Evolutionary conservation across 2,329 filamentous ascomycete species (phyloP).

Genomic region (Aspergillus eucalypticola): DNA sequence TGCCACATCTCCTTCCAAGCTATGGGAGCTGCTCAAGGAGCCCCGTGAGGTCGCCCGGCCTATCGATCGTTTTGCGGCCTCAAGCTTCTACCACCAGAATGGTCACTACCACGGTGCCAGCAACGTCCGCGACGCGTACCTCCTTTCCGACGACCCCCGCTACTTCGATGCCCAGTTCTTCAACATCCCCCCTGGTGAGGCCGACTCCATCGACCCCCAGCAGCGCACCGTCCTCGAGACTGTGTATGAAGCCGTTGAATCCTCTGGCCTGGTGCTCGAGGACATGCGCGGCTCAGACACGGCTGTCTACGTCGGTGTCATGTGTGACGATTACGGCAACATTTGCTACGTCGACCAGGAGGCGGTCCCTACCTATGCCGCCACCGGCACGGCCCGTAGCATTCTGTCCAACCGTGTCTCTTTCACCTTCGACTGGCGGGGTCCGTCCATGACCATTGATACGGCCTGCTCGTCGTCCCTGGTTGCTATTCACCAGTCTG

Average conservation of each 20-base stretch:
- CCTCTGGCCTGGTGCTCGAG: conserved; percentile 18
- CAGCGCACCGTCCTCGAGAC: conserved; percentile 33
- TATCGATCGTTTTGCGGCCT: not conserved
- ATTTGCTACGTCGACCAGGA: conserved; percentile 19
- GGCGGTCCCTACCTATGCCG: conserved; percentile 12
- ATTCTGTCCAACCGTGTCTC: conserved; percentile 38
- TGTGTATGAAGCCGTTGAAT: conserved; percentile 43
- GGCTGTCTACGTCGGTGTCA: conserved; percentile 21
- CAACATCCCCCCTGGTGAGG: conserved; percentile 22
- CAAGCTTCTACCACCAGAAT: not conserved
- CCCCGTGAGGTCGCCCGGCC: not conserved
- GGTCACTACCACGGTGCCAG: not conserved
- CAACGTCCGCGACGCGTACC: not conserved
- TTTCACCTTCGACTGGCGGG: conserved; percentile 40
- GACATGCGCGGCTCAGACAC: conserved; percentile 25
- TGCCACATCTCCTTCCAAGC: not conserved
- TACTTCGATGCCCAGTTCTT: conserved; percentile 29
- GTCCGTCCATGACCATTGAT: conserved; percentile 41
- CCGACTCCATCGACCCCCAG: conserved; percentile 37
- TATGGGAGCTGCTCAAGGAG: not conserved
- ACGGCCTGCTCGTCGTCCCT: conserved; percentile 45
- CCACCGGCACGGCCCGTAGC: conserved; percentile 25
- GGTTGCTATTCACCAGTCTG: conserved; percentile 25
- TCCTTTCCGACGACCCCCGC: not conserved
- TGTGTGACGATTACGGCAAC: conserved; percentile 25